Conservation (phyloP, 495 filamentous ascomycete genomes). For the Penicillium pulvis region DNA sequence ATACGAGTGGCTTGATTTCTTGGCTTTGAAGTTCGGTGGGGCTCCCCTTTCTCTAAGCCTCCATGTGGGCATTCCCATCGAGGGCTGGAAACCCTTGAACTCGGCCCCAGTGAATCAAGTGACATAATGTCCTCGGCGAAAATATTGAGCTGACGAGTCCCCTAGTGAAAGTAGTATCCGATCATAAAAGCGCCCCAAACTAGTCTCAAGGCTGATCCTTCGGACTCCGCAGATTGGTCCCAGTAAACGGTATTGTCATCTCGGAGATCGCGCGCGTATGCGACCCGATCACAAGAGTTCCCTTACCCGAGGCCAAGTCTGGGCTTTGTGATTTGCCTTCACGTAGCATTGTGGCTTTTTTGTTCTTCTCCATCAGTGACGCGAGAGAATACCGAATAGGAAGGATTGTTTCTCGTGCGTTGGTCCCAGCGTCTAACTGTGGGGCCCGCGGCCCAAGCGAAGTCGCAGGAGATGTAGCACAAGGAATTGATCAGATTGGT, state of each 20-base stretch:
- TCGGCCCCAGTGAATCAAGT: neutral
- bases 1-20: neutral
- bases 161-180: neutral
- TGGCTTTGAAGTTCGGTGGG: neutral
- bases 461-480: neutral
- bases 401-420: neutral
- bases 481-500: constrained; percentile 5
- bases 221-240: constrained; percentile 1
- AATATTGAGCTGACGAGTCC: neutral
- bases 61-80: neutral
- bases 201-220: neutral
- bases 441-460: constrained; percentile 3
- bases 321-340: neutral
- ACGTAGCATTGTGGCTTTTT: neutral
- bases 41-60: neutral
- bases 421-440: constrained; percentile 4
- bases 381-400: neutral
- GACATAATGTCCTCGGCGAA: neutral
- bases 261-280: constrained; percentile 3
- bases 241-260: neutral
- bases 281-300: neutral
- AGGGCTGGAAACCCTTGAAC: neutral
- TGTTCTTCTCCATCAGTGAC: neutral
- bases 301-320: neutral
- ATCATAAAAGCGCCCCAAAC: neutral